A percentile compares a stretch with the other conserved stretches of the same genome.
Evolutionary conservation across 306 rosid species (phyloP).

Genomic region (Alnus rubra): DNA sequence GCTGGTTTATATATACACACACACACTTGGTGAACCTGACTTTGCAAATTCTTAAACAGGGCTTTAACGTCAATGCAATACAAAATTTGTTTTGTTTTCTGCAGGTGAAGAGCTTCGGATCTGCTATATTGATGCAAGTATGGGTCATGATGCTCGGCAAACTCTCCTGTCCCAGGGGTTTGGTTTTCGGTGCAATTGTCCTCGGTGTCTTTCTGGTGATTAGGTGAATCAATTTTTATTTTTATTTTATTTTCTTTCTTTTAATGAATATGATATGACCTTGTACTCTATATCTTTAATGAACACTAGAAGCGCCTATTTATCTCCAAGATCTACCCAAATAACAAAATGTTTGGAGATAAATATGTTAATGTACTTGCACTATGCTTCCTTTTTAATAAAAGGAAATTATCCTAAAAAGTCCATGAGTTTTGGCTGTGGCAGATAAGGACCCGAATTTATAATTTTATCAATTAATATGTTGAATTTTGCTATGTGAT

Average conservation of each 20-base stretch:
- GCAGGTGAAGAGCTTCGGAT: constrained; percentile 94
- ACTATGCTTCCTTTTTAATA: too few species aligned
- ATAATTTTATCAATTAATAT: too few species aligned
- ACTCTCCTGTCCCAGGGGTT: constrained; percentile 59
- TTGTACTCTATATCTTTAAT: neutral
- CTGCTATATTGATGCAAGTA: constrained; percentile 88
- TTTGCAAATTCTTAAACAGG: neutral
- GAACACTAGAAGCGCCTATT: too few species aligned
- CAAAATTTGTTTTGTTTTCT: constrained; percentile 4
- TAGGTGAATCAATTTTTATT: constrained; percentile 3
- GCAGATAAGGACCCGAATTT: too few species aligned
- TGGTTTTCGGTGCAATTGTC: constrained; percentile 80
- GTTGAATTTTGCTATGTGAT: too few species aligned
- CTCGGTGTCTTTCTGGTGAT: constrained; percentile 65
- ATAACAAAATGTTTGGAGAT: too few species aligned
- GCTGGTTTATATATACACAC: neutral
- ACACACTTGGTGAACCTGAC: neutral
- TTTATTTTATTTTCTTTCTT: neutral
- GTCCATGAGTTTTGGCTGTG: too few species aligned
- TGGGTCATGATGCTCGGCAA: constrained; percentile 66
- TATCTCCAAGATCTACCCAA: too few species aligned
- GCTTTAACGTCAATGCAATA: neutral
- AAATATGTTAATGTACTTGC: too few species aligned
- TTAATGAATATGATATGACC: neutral
- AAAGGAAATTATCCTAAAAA: too few species aligned